Evolutionary conservation across 2,329 filamentous ascomycete species (phyloP).

Genomic region (Arthrinium puccinioides): DNA sequence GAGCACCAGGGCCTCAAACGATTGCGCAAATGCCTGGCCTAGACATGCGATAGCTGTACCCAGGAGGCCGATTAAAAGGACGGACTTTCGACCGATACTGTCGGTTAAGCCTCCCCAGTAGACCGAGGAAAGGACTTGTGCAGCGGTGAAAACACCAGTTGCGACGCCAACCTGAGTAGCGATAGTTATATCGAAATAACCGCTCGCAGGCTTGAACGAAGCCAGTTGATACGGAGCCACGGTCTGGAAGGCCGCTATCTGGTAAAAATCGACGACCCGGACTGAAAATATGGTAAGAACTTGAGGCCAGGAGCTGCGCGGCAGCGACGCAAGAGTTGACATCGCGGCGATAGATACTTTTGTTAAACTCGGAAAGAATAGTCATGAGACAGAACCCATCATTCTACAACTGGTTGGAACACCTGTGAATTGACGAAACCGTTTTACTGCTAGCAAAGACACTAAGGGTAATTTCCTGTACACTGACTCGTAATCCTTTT

Average conservation of each 20-base stretch:
- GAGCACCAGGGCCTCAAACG: constrained; percentile 55
- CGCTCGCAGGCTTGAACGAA: neutral
- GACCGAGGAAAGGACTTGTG: constrained; percentile 67
- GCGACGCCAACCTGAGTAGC: constrained; percentile 57
- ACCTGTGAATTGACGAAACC: no score
- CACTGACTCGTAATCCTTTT: no score
- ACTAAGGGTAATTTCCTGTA: no score
- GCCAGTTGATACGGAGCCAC: neutral
- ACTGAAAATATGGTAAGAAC: neutral
- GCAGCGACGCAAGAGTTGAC: neutral
- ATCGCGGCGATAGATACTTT: constrained; percentile 13
- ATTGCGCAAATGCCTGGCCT: constrained; percentile 65
- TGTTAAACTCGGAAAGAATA: no score
- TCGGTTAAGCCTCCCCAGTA: constrained; percentile 64
- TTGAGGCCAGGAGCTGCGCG: neutral
- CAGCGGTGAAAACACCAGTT: constrained; percentile 64
- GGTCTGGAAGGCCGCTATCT: neutral
- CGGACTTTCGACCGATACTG: constrained; percentile 57
- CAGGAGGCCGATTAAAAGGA: constrained; percentile 61
- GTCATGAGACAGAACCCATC: no score
- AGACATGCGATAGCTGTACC: constrained; percentile 61
- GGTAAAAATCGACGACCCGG: neutral
- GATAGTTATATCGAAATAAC: neutral
- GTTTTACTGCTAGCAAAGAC: no score
- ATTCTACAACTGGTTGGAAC: no score